A percentile compares a stretch with the other conserved stretches of the same genome.
Evolutionary conservation across 768 basidiomycete genomes (phyloP).

Genomic region (Guyanaporus albipodus): DNA sequence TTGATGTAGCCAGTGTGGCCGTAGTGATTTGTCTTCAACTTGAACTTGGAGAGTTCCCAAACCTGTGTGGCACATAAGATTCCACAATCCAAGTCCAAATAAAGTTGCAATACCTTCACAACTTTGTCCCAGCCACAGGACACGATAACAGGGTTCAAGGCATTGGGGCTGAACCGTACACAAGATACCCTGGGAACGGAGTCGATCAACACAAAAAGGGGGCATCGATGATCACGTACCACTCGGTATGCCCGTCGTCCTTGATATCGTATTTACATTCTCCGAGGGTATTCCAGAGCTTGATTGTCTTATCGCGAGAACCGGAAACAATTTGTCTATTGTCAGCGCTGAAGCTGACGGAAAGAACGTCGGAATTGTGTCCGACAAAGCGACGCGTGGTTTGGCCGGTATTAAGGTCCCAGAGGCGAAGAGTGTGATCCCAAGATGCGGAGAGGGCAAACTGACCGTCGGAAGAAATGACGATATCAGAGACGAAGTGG

Average conservation of each 20-base stretch:
- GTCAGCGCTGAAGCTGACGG: slow-evolving; percentile 99
- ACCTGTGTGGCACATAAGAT: slow-evolving; percentile 59
- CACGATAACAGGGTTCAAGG: slow-evolving; percentile 96
- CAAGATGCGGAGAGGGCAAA: slow-evolving; percentile 98
- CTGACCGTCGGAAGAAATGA: slow-evolving; percentile 98
- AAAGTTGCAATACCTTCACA: slow-evolving; percentile 75
- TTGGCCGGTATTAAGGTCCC: slow-evolving; percentile 97
- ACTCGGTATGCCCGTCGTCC: slow-evolving; percentile 97
- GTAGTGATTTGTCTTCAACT: slow-evolving; percentile 99
- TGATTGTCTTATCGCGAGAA: slow-evolving; percentile 94
- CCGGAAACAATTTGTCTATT: slow-evolving; percentile 99
- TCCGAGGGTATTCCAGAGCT: slow-evolving; percentile 99
- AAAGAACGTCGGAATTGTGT: slow-evolving; percentile 96
- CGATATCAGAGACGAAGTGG: slow-evolving; percentile 98
- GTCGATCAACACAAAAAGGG: background rate
- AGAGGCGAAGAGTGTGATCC: slow-evolving; percentile 99
- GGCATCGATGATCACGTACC: slow-evolving; percentile 40
- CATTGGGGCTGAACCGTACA: slow-evolving; percentile 98
- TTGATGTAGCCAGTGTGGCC: slow-evolving; percentile 99
- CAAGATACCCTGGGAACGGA: slow-evolving; percentile 80
- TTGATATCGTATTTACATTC: slow-evolving; percentile 99
- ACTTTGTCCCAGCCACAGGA: slow-evolving; percentile 99
- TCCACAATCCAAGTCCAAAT: slow-evolving; percentile 1
- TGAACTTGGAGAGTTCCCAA: slow-evolving; percentile 99
- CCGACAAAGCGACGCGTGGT: slow-evolving; percentile 98